Evolutionary conservation across 306 rosid species (phyloP), one percentile per base, ranked within the genome.

Genomic region (Dalbergia cochinchinensis): DNA sequence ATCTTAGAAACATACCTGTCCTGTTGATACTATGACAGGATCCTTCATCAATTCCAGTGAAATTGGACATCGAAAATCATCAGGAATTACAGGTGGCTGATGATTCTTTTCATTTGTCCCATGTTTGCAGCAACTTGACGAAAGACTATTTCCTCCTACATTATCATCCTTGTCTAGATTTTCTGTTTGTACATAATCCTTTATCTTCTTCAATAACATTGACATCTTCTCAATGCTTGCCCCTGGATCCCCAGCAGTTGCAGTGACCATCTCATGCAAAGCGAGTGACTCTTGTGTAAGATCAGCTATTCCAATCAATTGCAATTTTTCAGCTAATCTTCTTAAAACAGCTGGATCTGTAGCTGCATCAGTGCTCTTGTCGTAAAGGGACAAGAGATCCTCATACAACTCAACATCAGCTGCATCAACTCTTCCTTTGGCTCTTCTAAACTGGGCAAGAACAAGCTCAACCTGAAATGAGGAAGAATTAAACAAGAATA

Each of bases 11-110:
- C 70, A 80, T 88, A 96, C 99, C 98, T 96, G 99, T 83, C 99
- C 99, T 7, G 99, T 96, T 61, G 99, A 96, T 78, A 96, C 98
- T 86, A 96, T 96, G 75, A 96, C 96, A 5, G 99, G 99, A 87
- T 96, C 98, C 82, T 73, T 88, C 98, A 96, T 96, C 83, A 96
- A 87, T 83, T 96, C 99, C 69, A 96, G 85, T 63, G 99, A 91
- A 81, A 96, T 96, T 14, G 99, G 99, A 86, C 99, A 96, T 55
- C 94, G 92, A 81, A 96, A 96, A 89, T 96, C 99, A 79, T 89
- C 90, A 6, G 99, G 99, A 63, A 93, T 82, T 62, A 83, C 83
- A 66, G 89, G 87, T 31, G 78, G 81, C 80, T 86, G 89, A 79
- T 85, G 87, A 77, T 76, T 87, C 73, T 70, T 89, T 14, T 91